phyloP scores from a whole-genome alignment of 805 yeast species.

The Ogataea methylovora region DNA sequence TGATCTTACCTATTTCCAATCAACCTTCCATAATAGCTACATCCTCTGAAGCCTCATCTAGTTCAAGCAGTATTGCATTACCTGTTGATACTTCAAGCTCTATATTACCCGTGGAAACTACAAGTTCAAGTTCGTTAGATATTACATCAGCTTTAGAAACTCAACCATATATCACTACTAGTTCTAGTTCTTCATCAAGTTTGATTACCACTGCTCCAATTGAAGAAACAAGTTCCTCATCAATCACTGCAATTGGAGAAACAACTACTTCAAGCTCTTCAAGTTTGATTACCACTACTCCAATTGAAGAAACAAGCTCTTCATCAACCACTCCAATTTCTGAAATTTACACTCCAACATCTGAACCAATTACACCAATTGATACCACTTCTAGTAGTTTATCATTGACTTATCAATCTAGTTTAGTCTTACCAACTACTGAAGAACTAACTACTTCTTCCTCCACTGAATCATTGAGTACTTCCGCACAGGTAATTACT shows the following conservation, averaged over 20 bases:
- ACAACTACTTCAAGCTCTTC: neutral
- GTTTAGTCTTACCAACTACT: neutral
- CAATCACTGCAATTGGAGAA: no score
- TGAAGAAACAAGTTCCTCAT: neutral
- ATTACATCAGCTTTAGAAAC: neutral
- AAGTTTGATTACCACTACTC: neutral
- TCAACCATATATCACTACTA: neutral
- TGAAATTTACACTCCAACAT: neutral
- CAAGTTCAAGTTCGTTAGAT: neutral
- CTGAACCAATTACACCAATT: no score
- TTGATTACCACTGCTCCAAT: neutral
- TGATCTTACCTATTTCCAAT: neutral
- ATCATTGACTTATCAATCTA: no score
- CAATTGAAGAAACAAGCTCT: neutral
- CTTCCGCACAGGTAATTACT: neutral
- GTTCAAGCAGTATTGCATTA: neutral
- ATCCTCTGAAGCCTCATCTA: slow-evolving; percentile 3
- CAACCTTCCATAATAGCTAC: neutral
- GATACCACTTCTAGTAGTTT: no score
- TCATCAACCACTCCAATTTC: neutral
- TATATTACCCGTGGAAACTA: neutral
- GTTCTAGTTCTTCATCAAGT: neutral
- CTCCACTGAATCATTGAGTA: neutral
- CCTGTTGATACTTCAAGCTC: neutral
- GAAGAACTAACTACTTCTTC: neutral